These are phyloP conservation scores for Coniochaeta sp. DNA, from an alignment of 2,329 filamentous ascomycete genomes.

Conservation along the genomic window DNA sequence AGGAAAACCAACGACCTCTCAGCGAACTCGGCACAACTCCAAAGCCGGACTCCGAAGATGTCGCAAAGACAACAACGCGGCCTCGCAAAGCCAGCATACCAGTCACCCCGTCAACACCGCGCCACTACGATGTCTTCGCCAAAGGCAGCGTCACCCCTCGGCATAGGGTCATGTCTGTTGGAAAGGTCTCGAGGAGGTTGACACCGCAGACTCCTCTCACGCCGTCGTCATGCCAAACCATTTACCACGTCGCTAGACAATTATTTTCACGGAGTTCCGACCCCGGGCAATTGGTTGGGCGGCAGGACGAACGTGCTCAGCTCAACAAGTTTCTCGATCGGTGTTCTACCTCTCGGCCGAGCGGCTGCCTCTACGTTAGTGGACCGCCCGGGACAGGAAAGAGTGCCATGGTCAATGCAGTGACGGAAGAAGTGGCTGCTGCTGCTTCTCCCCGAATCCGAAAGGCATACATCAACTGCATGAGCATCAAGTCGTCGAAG, in stretches of 20 bases:
- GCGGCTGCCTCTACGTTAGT: conserved; percentile 88
- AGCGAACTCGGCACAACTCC: conserved; percentile 18
- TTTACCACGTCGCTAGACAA: conserved; percentile 83
- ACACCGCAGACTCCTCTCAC: conserved; percentile 71
- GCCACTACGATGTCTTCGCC: conserved; percentile 71
- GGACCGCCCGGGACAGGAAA: conserved; percentile 95
- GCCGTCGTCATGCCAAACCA: conserved; percentile 59
- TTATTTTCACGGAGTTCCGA: conserved; percentile 75
- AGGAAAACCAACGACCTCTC: conserved; percentile 32
- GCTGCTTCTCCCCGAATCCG: conserved; percentile 43
- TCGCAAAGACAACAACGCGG: conserved; percentile 6
- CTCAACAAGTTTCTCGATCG: conserved; percentile 62
- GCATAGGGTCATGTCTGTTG: conserved; percentile 72
- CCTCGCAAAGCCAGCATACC: conserved; percentile 30
- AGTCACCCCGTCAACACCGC: conserved; percentile 64
- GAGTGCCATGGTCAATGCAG: conserved; percentile 82
- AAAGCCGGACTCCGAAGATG: conserved; percentile 9
- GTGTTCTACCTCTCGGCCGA: conserved; percentile 50
- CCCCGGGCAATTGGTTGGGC: conserved; percentile 68
- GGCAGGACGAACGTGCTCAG: conserved; percentile 60
- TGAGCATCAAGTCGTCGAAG: conserved; percentile 84
- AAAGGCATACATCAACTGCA: conserved; percentile 86
- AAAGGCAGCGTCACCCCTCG: conserved; percentile 71
- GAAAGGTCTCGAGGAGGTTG: conserved; percentile 66
- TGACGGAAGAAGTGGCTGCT: conserved; percentile 56